Base-by-base conservation (phyloP, 768 basidiomycete genomes). In the Leucosporidium creatinivorum region DNA sequence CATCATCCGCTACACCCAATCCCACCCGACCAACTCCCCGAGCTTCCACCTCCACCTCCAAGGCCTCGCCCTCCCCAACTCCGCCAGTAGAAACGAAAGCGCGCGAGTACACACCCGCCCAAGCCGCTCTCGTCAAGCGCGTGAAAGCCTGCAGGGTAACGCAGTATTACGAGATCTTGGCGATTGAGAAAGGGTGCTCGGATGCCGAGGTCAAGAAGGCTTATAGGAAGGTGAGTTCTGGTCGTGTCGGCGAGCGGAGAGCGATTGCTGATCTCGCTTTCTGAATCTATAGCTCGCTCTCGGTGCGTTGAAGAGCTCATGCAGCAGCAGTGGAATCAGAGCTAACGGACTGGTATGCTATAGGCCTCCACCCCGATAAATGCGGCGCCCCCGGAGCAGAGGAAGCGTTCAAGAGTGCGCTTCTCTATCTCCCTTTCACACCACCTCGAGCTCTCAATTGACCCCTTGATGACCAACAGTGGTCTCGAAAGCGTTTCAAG, bases 401-500 rank as follows among this genome's bases (percentile, higher is more conserved):
- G 66, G 94, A 98, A 77, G 94, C 94, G 1, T 98, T 98, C 81
- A 98, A 98, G 81, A 82, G 94, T 97, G 75, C 62, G 87, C 83
- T 50, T n/a, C n/a, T 17, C 30, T 15, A n/a, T n/a, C n/a, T n/a
- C n/a, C n/a, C n/a, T n/a, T n/a, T n/a, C n/a, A n/a, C n/a, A n/a
- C n/a, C n/a, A n/a, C n/a, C n/a, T n/a, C n/a, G n/a, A n/a, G n/a
- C n/a, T n/a, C n/a, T n/a, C n/a, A n/a, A n/a, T n/a, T n/a, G n/a
- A n/a, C n/a, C n/a, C n/a, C n/a, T n/a, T n/a, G n/a, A n/a, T n/a
- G n/a, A n/a, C n/a, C 3, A 62, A 17, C 75, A 98, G 94, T 93
- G 88, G 92, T 98, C 25, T 96, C 93, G 3, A 97, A 96, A 79
- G 93, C 93, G 13, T 98, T 97, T 79, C 91, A 93, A 77, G 87